Conservation (phyloP, 495 filamentous ascomycete genomes). For the Hypoxylon lenormandii region DNA sequence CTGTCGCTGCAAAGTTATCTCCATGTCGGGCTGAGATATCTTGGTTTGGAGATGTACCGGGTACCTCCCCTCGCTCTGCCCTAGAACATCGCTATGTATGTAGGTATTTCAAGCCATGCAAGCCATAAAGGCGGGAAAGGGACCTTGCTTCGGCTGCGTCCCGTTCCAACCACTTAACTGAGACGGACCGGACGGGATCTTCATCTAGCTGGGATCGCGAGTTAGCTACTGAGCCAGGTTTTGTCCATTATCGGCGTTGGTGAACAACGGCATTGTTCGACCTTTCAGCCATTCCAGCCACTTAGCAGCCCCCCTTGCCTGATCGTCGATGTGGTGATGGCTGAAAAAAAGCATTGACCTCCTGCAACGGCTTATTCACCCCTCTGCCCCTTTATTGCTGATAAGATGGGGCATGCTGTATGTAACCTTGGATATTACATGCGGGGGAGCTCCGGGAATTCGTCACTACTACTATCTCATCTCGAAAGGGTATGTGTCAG, state of each 20-base stretch:
- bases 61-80: constrained; percentile 11
- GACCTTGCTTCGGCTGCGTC: constrained; percentile 39
- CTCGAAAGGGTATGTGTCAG: background rate
- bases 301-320: constrained; percentile 16
- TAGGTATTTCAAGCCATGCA: background rate
- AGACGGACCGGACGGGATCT: constrained; percentile 29
- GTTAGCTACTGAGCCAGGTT: constrained; percentile 8
- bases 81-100: constrained; percentile 4
- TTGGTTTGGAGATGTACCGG: constrained; percentile 17
- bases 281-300: background rate
- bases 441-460: constrained; percentile 40
- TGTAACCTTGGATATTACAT: constrained; percentile 26
- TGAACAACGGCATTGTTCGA: constrained; percentile 16
- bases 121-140: constrained; percentile 13
- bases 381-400: constrained; percentile 18
- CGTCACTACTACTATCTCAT: constrained; percentile 31
- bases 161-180: constrained; percentile 27
- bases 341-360: constrained; percentile 31
- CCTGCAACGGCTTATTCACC: constrained; percentile 17
- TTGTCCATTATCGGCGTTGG: background rate
- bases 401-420: constrained; percentile 31
- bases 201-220: constrained; percentile 9
- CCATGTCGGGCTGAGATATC: constrained; percentile 17
- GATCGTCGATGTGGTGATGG: constrained; percentile 19
- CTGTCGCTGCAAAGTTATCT: constrained; percentile 43